Evolutionary conservation across 169 alveolate genomes (phyloP), one percentile per base, ranked within the genome.

Genomic region (Eimeria acervulina): DNA sequence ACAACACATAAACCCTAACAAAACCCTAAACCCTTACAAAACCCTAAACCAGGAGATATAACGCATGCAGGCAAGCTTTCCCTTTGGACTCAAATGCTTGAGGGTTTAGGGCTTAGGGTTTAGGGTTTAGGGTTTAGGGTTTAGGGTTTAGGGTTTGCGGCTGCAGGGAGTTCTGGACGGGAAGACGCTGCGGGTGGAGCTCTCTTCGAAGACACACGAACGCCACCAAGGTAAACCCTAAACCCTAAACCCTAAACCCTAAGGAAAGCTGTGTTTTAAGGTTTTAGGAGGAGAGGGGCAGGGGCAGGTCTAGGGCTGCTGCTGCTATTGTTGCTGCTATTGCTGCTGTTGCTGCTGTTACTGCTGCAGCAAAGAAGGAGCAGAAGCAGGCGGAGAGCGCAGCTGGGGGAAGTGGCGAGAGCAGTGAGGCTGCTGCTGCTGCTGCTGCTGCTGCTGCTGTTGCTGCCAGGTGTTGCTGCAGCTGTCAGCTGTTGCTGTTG

Each of bases 141-240:
- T 72, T 74, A 38, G 55, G 85, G 85, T 40, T 74, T 74, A 7
- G 52, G 47, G 47, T 33, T 74, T 74, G 90, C 21, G 61, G n/a
- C 63, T 98, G 72, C 99, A 98, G 72, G 63, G 97, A 38, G 99
- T 98, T 96, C 96, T 96, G 95, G 98, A 80, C 97, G 97, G 98
- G 74, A 95, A 88, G 42, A 96, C 98, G 70, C 97, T 96, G 68
- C 97, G 97, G 51, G 96, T 98, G 1, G 99, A 98, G 83, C 98
- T 98, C 4, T 98, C 99, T 19, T 99, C 99, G 26, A 98, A 98
- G 96, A 92, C 95, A 95, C 78, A 80, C 40, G 90, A 80, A 33
- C 90, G 68, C 38, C 90, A 44, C 70, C 90, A 80, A 23, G 68
- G 90, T 42, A 80, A 80, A 44, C 44, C 68, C 90, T 80, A 80